Percentiles rank a stretch among this genome's conserved stretches.
These are phyloP conservation scores for Paratinospora sagittata DNA, from an alignment of 164 flowering plant species.

Conservation along the genomic window DNA sequence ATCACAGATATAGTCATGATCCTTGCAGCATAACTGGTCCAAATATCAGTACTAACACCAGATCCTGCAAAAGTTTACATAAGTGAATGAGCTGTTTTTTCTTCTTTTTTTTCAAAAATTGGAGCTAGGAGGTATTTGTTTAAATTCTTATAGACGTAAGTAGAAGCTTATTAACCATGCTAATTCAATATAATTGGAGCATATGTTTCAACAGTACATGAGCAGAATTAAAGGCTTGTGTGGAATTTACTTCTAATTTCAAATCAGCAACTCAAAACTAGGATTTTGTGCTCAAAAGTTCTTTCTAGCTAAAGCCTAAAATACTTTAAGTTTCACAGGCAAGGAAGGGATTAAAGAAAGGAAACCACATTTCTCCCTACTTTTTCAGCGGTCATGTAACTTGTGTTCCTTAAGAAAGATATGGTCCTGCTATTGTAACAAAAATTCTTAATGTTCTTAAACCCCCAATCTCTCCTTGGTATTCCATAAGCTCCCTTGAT, in stretches of 20 bases:
- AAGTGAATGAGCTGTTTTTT: neutral
- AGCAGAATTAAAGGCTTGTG: neutral
- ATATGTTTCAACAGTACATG: neutral
- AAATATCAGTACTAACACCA: conserved; percentile 69
- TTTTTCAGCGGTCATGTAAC: neutral
- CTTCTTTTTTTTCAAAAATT: neutral
- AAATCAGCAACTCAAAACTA: neutral
- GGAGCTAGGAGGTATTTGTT: neutral
- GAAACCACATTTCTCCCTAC: neutral
- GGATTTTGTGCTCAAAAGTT: neutral
- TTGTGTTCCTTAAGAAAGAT: no score
- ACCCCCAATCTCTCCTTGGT: no score
- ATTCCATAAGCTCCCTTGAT: no score
- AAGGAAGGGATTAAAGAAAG: no score
- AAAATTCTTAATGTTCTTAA: no score
- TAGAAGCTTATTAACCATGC: neutral
- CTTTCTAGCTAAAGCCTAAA: neutral
- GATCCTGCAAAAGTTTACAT: conserved; percentile 41
- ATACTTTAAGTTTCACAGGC: no score
- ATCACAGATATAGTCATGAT: conserved; percentile 82
- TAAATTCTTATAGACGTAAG: neutral
- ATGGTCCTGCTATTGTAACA: no score
- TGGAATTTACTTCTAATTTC: neutral
- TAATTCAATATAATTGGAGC: neutral
- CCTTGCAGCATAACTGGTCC: conserved; percentile 77